A percentile compares a stretch with the other conserved stretches of the same genome.
Conservation (phyloP, 2,329 filamentous ascomycete species). For the Fusarium hainanense region DNA sequence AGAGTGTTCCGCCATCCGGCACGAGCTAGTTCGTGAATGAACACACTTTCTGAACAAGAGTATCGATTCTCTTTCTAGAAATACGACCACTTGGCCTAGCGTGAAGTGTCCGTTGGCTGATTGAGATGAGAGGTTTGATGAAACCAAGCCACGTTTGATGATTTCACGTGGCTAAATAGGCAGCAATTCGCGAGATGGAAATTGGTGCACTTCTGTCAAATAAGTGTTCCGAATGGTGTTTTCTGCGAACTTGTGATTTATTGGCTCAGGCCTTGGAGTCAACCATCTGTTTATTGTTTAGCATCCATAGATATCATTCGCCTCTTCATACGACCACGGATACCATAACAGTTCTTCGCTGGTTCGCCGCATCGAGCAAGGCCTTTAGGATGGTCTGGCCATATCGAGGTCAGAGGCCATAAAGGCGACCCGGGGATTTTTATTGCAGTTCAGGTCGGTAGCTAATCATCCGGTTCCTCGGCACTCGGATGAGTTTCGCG, state of each 20-base stretch:
- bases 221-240: not conserved
- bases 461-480: conserved; percentile 19
- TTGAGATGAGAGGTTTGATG: conserved; percentile 1
- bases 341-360: not conserved
- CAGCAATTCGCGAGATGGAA: not conserved
- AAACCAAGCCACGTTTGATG: conserved; percentile 19
- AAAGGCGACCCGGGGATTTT: not conserved
- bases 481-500: not conserved
- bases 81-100: conserved; percentile 17
- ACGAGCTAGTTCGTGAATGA: conserved; percentile 7
- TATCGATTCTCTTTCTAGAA: conserved; percentile 12
- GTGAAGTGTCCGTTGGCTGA: not conserved
- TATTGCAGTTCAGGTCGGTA: conserved; percentile 14
- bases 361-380: conserved; percentile 11
- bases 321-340: not conserved
- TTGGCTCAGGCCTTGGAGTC: not conserved
- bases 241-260: not conserved
- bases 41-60: conserved; percentile 4
- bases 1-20: conserved; percentile 23
- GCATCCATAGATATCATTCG: not conserved
- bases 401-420: conserved; percentile 8
- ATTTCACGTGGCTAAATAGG: not conserved
- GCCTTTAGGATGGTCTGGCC: conserved; percentile 16
- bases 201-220: not conserved
- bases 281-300: not conserved